Percentiles rank a stretch among this genome's conserved stretches.
Conservation (phyloP, 768 basidiomycete species). For the Lentinula aciculospora region DNA sequence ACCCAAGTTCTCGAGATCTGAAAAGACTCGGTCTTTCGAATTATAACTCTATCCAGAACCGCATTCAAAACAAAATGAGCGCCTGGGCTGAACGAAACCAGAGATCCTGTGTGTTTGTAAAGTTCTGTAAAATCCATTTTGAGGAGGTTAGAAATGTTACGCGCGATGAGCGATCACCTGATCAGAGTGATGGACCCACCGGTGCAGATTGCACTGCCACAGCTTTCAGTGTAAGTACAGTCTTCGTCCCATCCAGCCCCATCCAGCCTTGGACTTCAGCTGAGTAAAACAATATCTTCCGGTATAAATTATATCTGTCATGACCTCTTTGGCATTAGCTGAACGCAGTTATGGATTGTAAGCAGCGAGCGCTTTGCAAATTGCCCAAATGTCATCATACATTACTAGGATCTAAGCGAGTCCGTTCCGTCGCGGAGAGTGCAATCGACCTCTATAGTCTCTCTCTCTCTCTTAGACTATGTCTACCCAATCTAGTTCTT, state of each 20-base stretch:
- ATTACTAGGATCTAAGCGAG: background rate
- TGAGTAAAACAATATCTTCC: no score
- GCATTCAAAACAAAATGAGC: slow-evolving; percentile 83
- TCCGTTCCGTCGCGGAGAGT: background rate
- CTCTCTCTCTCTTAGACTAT: no score
- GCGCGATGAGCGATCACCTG: slow-evolving; percentile 6
- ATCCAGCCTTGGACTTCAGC: no score
- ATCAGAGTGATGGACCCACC: no score
- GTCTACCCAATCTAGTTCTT: background rate
- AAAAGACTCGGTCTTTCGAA: slow-evolving; percentile 80
- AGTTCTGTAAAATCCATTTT: slow-evolving; percentile 84
- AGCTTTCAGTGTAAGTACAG: no score
- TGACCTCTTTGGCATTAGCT: no score
- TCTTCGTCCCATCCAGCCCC: no score
- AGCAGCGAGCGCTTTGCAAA: no score
- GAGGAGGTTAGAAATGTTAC: background rate
- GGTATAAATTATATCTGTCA: no score
- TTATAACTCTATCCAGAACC: slow-evolving; percentile 70
- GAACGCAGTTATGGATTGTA: no score
- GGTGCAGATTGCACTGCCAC: background rate
- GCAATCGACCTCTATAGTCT: no score
- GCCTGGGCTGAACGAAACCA: slow-evolving; percentile 81
- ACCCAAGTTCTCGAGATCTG: slow-evolving; percentile 80
- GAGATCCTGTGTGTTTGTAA: slow-evolving; percentile 66
- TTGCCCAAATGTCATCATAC: background rate